Evolutionary conservation across 768 basidiomycete species (phyloP).

Genomic region (Lactarius deliciosus): DNA sequence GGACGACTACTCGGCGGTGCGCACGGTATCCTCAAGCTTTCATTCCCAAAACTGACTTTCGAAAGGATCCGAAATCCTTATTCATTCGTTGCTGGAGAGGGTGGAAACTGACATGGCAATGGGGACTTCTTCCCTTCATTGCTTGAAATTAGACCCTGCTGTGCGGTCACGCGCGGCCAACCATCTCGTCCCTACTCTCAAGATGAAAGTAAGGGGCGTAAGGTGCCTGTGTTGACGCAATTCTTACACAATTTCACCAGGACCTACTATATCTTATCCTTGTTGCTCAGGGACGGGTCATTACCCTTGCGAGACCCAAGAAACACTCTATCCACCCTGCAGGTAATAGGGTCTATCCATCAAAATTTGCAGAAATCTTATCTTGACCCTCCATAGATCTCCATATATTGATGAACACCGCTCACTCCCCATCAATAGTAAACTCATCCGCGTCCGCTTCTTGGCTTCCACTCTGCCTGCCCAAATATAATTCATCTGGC

Average conservation of each 20-base stretch:
- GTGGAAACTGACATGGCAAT: constrained; percentile 81
- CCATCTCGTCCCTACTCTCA: constrained; percentile 71
- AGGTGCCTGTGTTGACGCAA: neutral
- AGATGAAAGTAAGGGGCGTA: constrained; percentile 62
- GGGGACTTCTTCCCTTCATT: constrained; percentile 76
- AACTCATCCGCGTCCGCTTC: constrained; percentile 80
- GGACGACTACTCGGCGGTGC: constrained; percentile 65
- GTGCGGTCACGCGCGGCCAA: constrained; percentile 78
- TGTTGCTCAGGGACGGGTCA: constrained; percentile 71
- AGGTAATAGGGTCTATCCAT: constrained; percentile 44
- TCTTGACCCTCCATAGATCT: constrained; percentile 55
- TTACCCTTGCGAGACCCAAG: constrained; percentile 85
- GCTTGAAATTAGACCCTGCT: constrained; percentile 68
- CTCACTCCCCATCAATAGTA: constrained; percentile 75
- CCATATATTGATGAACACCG: constrained; percentile 89
- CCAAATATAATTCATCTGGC: constrained; percentile 85
- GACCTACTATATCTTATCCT: constrained; percentile 91
- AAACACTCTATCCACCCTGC: constrained; percentile 96
- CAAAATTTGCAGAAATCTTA: constrained; percentile 6
- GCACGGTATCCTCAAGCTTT: neutral
- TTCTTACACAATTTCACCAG: constrained; percentile 40
- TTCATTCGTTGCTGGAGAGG: constrained; percentile 66
- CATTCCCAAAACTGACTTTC: constrained; percentile 1
- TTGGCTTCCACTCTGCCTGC: constrained; percentile 95
- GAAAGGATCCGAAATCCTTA: constrained; percentile 78